Percentiles rank a stretch among this genome's conserved stretches.
Conservation (phyloP, 192 early-diverging fungal genomes). For the Coemansia guatemalensis region DNA sequence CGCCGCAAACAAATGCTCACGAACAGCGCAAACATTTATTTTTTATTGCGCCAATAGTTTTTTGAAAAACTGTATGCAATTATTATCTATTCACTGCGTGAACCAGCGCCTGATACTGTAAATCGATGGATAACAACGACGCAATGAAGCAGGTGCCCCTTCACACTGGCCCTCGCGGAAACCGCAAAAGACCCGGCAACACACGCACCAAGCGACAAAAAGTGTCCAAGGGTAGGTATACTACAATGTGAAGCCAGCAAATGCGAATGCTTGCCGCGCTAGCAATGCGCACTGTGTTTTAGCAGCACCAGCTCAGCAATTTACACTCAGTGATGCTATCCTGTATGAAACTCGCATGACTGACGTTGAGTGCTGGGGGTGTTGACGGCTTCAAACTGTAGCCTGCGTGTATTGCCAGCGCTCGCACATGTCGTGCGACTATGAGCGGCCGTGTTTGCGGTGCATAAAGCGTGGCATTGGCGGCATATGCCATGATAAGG, state of each 20-base stretch:
- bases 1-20: too few species aligned
- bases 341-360: background rate
- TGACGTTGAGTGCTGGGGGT: background rate
- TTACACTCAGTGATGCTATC: background rate
- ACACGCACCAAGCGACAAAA: conserved; percentile 50
- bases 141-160: background rate
- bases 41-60: too few species aligned
- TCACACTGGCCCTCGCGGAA: background rate
- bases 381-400: conserved; percentile 18
- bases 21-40: too few species aligned
- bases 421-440: conserved; percentile 96
- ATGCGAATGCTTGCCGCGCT: background rate
- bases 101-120: background rate
- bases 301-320: background rate
- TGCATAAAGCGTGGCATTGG: conserved; percentile 94
- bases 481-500: conserved; percentile 91
- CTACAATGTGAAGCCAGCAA: background rate
- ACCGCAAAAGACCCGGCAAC: conserved; percentile 11
- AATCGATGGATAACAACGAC: background rate
- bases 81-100: background rate
- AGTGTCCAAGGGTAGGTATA: conserved; percentile 41
- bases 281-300: background rate
- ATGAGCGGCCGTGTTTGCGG: conserved; percentile 89
- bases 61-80: too few species aligned
- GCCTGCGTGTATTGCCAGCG: conserved; percentile 95